phyloP scores from a whole-genome alignment of 176 grass and related monocot species.

The Metroxylon sagu region DNA sequence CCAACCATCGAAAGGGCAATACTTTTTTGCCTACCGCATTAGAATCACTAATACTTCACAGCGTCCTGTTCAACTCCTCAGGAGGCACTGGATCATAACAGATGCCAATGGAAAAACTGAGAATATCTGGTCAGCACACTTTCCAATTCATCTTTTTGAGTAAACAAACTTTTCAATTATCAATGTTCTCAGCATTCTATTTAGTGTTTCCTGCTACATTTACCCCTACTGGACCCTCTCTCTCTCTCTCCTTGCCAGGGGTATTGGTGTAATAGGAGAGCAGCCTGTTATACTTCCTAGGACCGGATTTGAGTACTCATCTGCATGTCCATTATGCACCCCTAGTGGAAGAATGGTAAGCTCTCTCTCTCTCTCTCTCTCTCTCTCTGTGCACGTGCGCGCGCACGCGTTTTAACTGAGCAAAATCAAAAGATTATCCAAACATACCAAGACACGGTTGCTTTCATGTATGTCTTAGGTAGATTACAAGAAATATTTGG shows the following conservation, averaged over 20 bases:
- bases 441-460: too few species aligned
- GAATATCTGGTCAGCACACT: constrained; percentile 53
- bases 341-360: constrained; percentile 75
- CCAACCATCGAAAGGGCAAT: constrained; percentile 65
- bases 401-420: too few species aligned
- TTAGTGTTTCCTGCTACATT: too few species aligned
- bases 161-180: too few species aligned
- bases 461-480: too few species aligned
- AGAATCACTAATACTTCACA: constrained; percentile 77
- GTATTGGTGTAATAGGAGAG: constrained; percentile 65
- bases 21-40: constrained; percentile 81
- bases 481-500: too few species aligned
- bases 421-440: too few species aligned
- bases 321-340: constrained; percentile 60
- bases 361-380: neutral
- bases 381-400: too few species aligned
- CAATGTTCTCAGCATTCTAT: too few species aligned
- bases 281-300: constrained; percentile 67
- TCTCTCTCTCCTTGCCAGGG: constrained; percentile 25
- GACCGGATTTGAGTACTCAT: constrained; percentile 73
- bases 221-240: constrained; percentile 1
- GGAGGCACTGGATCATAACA: constrained; percentile 69
- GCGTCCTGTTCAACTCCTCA: constrained; percentile 62
- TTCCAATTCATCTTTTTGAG: neutral
- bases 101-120: constrained; percentile 78